Percentiles rank a stretch among this genome's conserved stretches.
These are phyloP conservation scores for Picea mariana DNA, from an alignment of 83 land plant genomes.

Conservation along the genomic window DNA sequence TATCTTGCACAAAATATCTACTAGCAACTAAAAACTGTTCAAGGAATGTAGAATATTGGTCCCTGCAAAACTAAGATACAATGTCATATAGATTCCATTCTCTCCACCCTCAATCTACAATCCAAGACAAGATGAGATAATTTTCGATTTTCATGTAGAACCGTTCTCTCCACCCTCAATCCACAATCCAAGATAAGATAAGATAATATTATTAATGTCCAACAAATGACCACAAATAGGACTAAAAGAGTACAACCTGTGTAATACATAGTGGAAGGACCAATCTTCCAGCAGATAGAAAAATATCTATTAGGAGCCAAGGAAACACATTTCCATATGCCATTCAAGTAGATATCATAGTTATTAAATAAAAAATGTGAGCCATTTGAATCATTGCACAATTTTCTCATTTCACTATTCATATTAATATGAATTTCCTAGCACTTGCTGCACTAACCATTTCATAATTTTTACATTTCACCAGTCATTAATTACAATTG, in stretches of 20 bases:
- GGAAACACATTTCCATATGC: background rate
- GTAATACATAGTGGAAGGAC: background rate
- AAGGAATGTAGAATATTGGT: background rate
- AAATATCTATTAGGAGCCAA: too few relatives aligned
- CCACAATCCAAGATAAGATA: background rate
- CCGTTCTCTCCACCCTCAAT: background rate
- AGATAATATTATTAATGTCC: too few relatives aligned
- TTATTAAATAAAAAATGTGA: background rate
- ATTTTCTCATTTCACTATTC: background rate
- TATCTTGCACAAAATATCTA: background rate
- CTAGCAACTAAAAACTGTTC: background rate
- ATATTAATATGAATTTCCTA: background rate
- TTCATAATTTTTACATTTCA: too few relatives aligned
- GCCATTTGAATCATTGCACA: background rate
- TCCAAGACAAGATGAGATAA: background rate
- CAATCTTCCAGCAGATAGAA: background rate
- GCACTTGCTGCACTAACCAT: too few relatives aligned
- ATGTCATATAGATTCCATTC: background rate
- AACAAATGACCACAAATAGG: too few relatives aligned
- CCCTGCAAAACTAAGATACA: background rate
- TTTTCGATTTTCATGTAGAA: background rate
- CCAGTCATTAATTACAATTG: too few relatives aligned
- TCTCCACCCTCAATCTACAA: background rate
- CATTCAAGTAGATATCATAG: background rate
- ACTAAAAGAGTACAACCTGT: too few relatives aligned